These are phyloP conservation scores for Fragaria iinumae DNA, from an alignment of 306 rosid species.

Conservation along the genomic window DNA sequence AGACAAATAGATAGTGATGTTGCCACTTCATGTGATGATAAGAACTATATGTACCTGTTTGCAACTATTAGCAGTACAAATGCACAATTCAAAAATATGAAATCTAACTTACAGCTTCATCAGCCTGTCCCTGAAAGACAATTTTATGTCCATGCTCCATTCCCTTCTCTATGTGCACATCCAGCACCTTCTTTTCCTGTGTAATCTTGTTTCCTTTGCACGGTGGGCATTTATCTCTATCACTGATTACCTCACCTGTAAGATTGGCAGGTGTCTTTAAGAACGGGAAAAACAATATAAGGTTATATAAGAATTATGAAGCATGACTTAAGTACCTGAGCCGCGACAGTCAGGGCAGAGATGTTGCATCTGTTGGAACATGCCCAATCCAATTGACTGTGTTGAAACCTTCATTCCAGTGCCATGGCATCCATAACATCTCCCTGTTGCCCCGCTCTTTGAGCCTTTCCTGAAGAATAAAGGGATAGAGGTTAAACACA, in stretches of 20 bases:
- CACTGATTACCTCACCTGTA: conserved; percentile 69
- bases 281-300: conserved; percentile 7
- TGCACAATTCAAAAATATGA: not conserved
- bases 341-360: conserved; percentile 69
- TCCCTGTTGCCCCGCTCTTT: conserved; percentile 60
- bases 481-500: not conserved
- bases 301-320: conserved; percentile 3
- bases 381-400: conserved; percentile 62
- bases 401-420: conserved; percentile 61
- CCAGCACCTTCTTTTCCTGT: conserved; percentile 71
- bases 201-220: conserved; percentile 65
- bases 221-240: conserved; percentile 66
- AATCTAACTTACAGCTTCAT: conserved; percentile 54
- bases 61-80: not conserved
- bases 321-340: conserved; percentile 41
- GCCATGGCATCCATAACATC: conserved; percentile 75
- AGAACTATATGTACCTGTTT: not conserved
- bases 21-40: not conserved
- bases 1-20: not conserved
- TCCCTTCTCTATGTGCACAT: conserved; percentile 72
- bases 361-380: conserved; percentile 78
- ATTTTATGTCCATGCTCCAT: conserved; percentile 73
- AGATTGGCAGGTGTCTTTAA: conserved; percentile 5
- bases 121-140: conserved; percentile 71
- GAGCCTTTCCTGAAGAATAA: conserved; percentile 63